Evolutionary conservation across 2,329 filamentous ascomycete species (phyloP), one percentile per base, ranked within the genome.

Genomic region (Diplodia scrobiculata): DNA sequence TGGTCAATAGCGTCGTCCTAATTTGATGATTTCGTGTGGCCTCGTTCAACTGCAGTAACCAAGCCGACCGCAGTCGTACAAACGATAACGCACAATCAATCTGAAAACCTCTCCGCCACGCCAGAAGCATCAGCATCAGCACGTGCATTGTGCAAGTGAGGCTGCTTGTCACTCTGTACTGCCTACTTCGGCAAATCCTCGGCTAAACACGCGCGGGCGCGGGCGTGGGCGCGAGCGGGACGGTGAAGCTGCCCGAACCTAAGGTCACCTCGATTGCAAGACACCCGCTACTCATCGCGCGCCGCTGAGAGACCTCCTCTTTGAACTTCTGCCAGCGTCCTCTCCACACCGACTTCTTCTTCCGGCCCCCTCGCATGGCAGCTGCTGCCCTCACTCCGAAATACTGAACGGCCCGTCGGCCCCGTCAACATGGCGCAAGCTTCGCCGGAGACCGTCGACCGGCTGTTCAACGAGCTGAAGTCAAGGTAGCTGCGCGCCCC

Each of bases 381-480:
- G 48, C 55, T 54, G 36, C 50, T 66, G 45, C 50, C 55, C 25
- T 38, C 53, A 52, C 54, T 47, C 53, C 54, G 45, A 54, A 47
- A 52, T 17, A 52, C 64, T 66, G 47, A 66, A 60, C 64, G 64
- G 64, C 53, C 64, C 51, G 52, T 54, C 45, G 64, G 53, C 64
- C 64, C 64, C 47, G 53, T 66, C 64, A 66, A 66, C 54, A 66
- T 66, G 65, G 65, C 65, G 64, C 54, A 60, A 66, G 58, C 65
- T 54, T 62, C 65, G 65, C 65, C 65, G 48, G 65, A 66, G 58
- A 66, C 65, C 65, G 65, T 84, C 70, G 83, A 85, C 74, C 80
- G 84, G 73, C 80, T 86, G 71, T 85, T 86, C 72, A 71, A 77
- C 67, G 84, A 87, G 73, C 78, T 87, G 68, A 84, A 83, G 71